Evolutionary conservation across 2,329 filamentous ascomycete species (phyloP).

Genomic region (Aspergillus novofumigatus): DNA sequence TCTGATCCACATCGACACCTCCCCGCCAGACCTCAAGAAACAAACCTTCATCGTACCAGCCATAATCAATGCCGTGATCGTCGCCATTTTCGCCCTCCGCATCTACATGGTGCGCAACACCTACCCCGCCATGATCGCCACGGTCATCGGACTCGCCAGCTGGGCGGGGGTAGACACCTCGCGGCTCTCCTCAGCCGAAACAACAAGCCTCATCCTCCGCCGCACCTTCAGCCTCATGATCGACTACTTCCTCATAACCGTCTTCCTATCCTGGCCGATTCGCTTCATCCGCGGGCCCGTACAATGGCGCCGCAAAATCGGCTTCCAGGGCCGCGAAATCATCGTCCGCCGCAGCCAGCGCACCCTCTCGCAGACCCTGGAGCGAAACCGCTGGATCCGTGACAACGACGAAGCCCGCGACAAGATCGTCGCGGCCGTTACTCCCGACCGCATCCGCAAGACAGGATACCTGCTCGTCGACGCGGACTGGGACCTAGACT

Average conservation of each 20-base stretch:
- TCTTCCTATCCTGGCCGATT: slow-evolving; percentile 69
- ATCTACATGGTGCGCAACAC: slow-evolving; percentile 64
- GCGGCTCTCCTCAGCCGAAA: slow-evolving; percentile 53
- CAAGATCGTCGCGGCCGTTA: slow-evolving; percentile 64
- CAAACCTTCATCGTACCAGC: slow-evolving; percentile 79
- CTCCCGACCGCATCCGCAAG: slow-evolving; percentile 65
- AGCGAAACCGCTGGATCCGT: slow-evolving; percentile 43
- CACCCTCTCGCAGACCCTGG: slow-evolving; percentile 62
- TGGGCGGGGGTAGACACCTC: slow-evolving; percentile 61
- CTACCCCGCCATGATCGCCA: slow-evolving; percentile 65
- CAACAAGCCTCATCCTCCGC: slow-evolving; percentile 54
- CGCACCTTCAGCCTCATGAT: slow-evolving; percentile 65
- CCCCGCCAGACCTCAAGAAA: slow-evolving; percentile 67
- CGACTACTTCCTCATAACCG: slow-evolving; percentile 66
- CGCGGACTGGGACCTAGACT: slow-evolving; percentile 82
- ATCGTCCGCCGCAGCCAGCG: slow-evolving; percentile 70
- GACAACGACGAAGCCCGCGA: slow-evolving; percentile 54
- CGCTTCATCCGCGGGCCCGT: slow-evolving; percentile 67
- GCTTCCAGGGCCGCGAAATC: slow-evolving; percentile 75
- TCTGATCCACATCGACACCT: slow-evolving; percentile 75
- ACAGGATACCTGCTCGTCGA: slow-evolving; percentile 87
- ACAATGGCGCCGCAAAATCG: slow-evolving; percentile 67
- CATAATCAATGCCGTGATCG: slow-evolving; percentile 67
- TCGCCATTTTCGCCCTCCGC: slow-evolving; percentile 62
- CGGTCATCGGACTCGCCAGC: slow-evolving; percentile 62